phyloP scores from a whole-genome alignment of 2,329 filamentous ascomycete genomes.

The Teratosphaeria gauchensis region DNA sequence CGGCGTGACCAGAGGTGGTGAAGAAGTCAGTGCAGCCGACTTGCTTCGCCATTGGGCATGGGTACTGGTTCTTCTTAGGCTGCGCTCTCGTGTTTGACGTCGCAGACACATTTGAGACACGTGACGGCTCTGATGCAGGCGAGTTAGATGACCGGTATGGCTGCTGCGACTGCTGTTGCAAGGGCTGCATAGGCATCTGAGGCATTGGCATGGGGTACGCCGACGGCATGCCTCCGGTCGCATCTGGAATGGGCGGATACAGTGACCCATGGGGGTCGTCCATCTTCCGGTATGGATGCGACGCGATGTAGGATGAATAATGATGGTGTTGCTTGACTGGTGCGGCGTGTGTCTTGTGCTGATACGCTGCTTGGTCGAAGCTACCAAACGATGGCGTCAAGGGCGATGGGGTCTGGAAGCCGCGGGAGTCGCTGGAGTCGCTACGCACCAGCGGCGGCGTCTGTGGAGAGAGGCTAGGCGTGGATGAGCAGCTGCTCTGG shows the following conservation, averaged over 20 bases:
- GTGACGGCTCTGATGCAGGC: conserved; percentile 39
- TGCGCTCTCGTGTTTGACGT: conserved; percentile 36
- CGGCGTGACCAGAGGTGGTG: conserved; percentile 77
- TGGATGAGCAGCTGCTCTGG: conserved; percentile 35
- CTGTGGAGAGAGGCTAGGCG: conserved; percentile 36
- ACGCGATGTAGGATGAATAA: conserved; percentile 8
- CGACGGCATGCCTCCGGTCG: conserved; percentile 12
- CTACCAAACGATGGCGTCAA: conserved; percentile 34
- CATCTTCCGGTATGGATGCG: conserved; percentile 21
- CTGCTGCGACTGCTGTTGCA: conserved; percentile 9
- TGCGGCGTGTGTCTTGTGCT: conserved; percentile 11
- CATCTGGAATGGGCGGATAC: conserved; percentile 28
- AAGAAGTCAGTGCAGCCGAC: conserved; percentile 70
- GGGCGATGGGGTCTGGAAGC: conserved; percentile 36
- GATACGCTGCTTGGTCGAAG: conserved; percentile 16
- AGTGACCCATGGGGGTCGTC: conserved; percentile 24
- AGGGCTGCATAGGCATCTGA: conserved; percentile 10
- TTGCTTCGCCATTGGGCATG: conserved; percentile 61
- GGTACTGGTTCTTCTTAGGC: conserved; percentile 57
- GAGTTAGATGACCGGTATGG: conserved; percentile 33
- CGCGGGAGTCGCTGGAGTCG: conserved; percentile 36
- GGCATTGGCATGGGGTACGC: conserved; percentile 25
- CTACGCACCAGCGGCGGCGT: conserved; percentile 37
- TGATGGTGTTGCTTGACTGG: conserved; percentile 2
- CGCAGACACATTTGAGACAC: conserved; percentile 31